Evolutionary conservation across 2,329 filamentous ascomycete genomes (phyloP).

Genomic region (Colletotrichum magnum): DNA sequence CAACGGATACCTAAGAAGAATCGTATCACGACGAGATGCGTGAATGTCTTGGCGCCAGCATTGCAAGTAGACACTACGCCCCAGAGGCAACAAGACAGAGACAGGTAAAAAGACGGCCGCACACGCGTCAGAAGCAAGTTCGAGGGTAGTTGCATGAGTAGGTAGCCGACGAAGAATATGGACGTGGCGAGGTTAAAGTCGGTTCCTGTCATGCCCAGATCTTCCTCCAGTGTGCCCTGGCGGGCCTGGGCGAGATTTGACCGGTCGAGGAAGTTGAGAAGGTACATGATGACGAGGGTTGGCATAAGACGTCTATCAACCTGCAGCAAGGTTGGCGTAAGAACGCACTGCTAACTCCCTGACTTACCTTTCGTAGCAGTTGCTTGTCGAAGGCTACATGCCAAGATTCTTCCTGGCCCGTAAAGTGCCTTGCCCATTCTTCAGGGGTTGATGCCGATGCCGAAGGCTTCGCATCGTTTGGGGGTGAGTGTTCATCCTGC

Average conservation of each 20-base stretch:
- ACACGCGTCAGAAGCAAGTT: constrained; percentile 70
- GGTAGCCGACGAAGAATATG: constrained; percentile 71
- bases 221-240: constrained; percentile 66
- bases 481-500: constrained; percentile 27
- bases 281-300: constrained; percentile 35
- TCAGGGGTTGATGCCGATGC: constrained; percentile 28
- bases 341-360: constrained; percentile 58
- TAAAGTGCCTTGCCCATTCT: constrained; percentile 35
- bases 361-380: constrained; percentile 65
- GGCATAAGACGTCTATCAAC: background rate
- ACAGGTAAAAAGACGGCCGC: constrained; percentile 67
- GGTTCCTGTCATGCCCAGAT: constrained; percentile 67
- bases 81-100: constrained; percentile 60
- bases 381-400: constrained; percentile 32
- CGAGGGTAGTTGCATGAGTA: constrained; percentile 74
- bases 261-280: constrained; percentile 69
- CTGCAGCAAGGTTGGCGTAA: background rate
- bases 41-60: constrained; percentile 59
- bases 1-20: constrained; percentile 54
- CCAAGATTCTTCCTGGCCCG: constrained; percentile 30
- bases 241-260: constrained; percentile 69
- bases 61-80: constrained; percentile 61
- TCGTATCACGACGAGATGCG: constrained; percentile 59
- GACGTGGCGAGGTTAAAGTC: constrained; percentile 70
- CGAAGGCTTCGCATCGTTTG: constrained; percentile 17